These are phyloP conservation scores for Wickerhamomyces sp. DNA, from an alignment of 1,139 yeast species.

Conservation along the genomic window DNA sequence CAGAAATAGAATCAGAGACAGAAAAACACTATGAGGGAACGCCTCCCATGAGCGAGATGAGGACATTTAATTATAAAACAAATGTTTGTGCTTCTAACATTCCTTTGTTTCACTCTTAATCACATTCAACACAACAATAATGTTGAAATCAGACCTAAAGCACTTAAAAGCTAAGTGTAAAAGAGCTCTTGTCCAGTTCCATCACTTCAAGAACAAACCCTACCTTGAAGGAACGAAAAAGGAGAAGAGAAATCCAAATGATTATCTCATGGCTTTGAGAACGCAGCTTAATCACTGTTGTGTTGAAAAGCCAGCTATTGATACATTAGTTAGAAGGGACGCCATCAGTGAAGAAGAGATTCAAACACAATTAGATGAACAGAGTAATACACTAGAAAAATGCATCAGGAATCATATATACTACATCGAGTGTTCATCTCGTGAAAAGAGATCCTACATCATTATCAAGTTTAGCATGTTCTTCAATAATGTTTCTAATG, in stretches of 20 bases:
- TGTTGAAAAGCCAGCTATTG: too few relatives aligned
- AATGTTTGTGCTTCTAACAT: too few relatives aligned
- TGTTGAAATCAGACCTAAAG: neutral
- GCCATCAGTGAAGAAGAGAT: neutral
- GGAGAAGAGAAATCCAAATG: conserved; percentile 34
- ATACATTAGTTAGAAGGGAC: too few relatives aligned
- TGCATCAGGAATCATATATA: conserved; percentile 11
- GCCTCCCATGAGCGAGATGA: too few relatives aligned
- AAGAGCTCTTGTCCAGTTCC: conserved; percentile 34
- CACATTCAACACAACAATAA: conserved; percentile 1
- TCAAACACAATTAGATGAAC: conserved; percentile 1
- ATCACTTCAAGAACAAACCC: conserved; percentile 40
- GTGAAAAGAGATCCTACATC: too few relatives aligned
- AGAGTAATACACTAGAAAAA: conserved; percentile 4
- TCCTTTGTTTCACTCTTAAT: too few relatives aligned
- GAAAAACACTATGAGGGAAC: too few relatives aligned
- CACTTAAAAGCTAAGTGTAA: conserved; percentile 20
- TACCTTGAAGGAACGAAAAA: conserved; percentile 37
- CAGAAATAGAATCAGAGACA: too few relatives aligned
- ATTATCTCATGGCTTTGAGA: conserved; percentile 39
- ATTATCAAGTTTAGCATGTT: neutral
- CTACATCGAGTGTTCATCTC: conserved; percentile 12
- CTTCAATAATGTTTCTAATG: neutral
- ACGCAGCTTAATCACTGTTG: conserved; percentile 15
- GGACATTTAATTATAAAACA: too few relatives aligned